Conservation (phyloP, 192 early-diverging fungal genomes). For the Funneliformis mosseae region DNA sequence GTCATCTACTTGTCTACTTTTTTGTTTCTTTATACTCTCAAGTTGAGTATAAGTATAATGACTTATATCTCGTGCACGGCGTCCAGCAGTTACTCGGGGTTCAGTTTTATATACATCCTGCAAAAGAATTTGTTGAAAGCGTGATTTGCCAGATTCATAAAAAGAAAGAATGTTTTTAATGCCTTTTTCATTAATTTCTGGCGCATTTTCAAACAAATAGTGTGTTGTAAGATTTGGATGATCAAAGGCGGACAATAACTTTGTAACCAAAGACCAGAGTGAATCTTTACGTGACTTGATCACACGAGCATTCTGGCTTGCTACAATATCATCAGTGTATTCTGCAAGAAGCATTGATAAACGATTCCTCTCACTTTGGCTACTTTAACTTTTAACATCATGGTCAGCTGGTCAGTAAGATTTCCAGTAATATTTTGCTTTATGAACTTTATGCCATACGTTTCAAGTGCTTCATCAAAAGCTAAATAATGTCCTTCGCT, state of each 20-base stretch:
- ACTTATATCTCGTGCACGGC: background rate
- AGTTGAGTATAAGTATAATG: background rate
- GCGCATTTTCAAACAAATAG: background rate
- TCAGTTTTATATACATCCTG: conserved; percentile 14
- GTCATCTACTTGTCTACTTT: no score
- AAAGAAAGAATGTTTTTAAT: conserved; percentile 1
- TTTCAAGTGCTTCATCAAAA: conserved; percentile 22
- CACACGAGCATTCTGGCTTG: conserved; percentile 1
- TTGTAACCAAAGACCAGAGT: background rate
- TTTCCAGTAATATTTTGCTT: conserved; percentile 1
- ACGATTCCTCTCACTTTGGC: background rate
- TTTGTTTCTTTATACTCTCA: background rate
- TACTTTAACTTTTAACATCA: conserved; percentile 7
- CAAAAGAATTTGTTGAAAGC: background rate
- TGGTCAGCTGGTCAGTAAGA: background rate
- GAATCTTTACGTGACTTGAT: background rate
- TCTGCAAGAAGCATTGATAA: conserved; percentile 15
- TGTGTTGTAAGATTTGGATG: background rate
- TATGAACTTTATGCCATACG: conserved; percentile 5
- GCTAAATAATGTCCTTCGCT: background rate
- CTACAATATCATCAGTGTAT: conserved; percentile 20
- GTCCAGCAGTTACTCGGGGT: background rate
- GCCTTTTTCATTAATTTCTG: background rate
- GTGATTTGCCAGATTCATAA: background rate
- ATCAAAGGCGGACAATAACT: background rate